phyloP scores from a whole-genome alignment of 1,139 yeast genomes.

The Kodamaea alishanica region DNA sequence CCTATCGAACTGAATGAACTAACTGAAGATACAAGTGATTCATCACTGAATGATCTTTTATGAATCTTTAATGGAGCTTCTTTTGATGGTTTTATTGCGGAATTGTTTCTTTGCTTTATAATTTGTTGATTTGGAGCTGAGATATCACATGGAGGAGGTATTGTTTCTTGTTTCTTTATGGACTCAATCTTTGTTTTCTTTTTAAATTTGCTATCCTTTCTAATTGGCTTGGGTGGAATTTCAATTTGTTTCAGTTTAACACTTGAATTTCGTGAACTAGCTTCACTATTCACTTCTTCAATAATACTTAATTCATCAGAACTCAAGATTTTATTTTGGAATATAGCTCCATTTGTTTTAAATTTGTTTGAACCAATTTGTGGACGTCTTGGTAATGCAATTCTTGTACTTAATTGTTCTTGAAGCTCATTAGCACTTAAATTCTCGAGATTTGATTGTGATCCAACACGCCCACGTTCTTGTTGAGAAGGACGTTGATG shows the following conservation, averaged over 20 bases:
- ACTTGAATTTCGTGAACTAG: conserved; percentile 32
- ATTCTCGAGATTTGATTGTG: too few species aligned
- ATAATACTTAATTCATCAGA: conserved; percentile 42
- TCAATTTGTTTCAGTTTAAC: conserved; percentile 8
- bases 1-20: conserved; percentile 39
- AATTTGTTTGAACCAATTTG: conserved; percentile 6
- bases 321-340: conserved; percentile 15
- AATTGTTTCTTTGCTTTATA: conserved; percentile 1
- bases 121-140: neutral
- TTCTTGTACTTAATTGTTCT: neutral
- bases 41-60: conserved; percentile 37
- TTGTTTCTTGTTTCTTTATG: neutral
- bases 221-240: conserved; percentile 14
- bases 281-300: conserved; percentile 33
- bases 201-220: conserved; percentile 3
- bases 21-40: conserved; percentile 36
- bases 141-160: neutral
- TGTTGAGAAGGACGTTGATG: conserved; percentile 7
- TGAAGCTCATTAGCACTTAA: neutral
- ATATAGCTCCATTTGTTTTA: conserved; percentile 14
- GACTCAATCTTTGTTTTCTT: neutral
- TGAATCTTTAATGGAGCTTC: conserved; percentile 17
- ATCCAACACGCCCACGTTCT: too few species aligned
- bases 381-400: conserved; percentile 9
- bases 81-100: neutral